A percentile compares a stretch with the other conserved stretches of the same genome.
Conservation (phyloP, 805 yeast species). For the Sugiyamaella qingdaonensis region DNA sequence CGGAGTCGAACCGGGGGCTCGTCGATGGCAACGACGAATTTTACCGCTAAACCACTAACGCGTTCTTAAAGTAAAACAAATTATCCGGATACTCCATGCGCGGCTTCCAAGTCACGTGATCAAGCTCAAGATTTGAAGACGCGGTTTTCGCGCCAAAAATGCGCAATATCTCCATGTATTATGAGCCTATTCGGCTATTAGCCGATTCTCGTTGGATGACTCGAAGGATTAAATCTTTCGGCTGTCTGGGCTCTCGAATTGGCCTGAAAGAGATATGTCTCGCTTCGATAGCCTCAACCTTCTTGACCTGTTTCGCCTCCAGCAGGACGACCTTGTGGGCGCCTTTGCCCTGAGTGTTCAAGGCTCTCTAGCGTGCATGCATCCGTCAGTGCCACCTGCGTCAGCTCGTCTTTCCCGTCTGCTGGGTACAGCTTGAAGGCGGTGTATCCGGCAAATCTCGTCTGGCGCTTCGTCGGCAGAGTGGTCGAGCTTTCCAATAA, state of each 20-base stretch:
- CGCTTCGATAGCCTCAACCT: too few species aligned
- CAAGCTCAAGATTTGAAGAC: too few species aligned
- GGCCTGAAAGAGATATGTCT: too few species aligned
- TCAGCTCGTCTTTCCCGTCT: constrained; percentile 61
- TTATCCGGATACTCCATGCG: too few species aligned
- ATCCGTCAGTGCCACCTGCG: constrained; percentile 62
- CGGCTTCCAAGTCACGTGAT: too few species aligned
- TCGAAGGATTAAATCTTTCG: too few species aligned
- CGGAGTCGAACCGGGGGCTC: constrained; percentile 61
- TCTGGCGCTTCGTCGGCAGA: constrained; percentile 84
- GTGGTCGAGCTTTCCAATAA: constrained; percentile 87
- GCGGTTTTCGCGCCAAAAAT: too few species aligned
- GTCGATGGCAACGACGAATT: constrained; percentile 54
- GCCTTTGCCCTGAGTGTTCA: constrained; percentile 63
- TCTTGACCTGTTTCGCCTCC: constrained; percentile 31
- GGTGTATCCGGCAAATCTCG: constrained; percentile 85
- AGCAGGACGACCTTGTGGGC: constrained; percentile 55
- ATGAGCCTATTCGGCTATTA: too few species aligned
- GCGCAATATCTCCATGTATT: too few species aligned
- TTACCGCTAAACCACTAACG: constrained; percentile 56
- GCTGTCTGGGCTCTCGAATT: too few species aligned
- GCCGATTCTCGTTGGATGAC: too few species aligned
- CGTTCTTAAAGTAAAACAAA: constrained; percentile 16
- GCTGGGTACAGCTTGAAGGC: constrained; percentile 90
- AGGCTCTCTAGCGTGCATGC: constrained; percentile 70